Base-by-base conservation (phyloP, 75 land plant species). In the Pinus tabuliformis region DNA sequence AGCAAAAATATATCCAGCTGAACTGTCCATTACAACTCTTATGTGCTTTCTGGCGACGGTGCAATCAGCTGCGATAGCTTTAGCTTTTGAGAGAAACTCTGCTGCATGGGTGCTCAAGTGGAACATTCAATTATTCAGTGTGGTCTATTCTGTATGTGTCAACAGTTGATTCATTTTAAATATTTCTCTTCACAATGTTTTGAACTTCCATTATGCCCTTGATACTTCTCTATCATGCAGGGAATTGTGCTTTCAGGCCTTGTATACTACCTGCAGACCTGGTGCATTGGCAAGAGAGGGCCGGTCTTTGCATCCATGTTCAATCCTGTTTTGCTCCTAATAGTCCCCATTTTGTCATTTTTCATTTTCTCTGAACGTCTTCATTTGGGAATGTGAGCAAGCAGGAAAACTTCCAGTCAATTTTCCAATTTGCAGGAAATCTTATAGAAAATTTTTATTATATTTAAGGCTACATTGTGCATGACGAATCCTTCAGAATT, bases 261-360 rank as follows among this genome's bases (percentile, higher is more conserved):
- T 45, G 26, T 79, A 8, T 78, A 73, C 49, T 85, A 74, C 72
- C 61, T 81, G 9, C 90, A 88, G 78, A 71, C 88, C 9, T 88
- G 90, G 90, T 82, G 87, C 77, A 83, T 88, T 11, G 36, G 80
- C 21, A 37, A 54, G 54, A 78, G 82, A 60, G 87, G 90, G 24
- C 90, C 85, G 0, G 75, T 88, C 2, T 88, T 83, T 26, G 74
- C 74, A 59, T 83, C 85, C 6, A 78, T 88, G 85, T 88, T 88
- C 75, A 81, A 78, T 77, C 90, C 87, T 68, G 62, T 88, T 0
- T 58, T 65, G 8, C 81, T 87, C 21, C 78, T 88, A 12, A 83
- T 88, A n/a, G 79, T 74, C n/a, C 63, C 87, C 3, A 12, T 88
- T 58, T 71, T 83, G 15, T 78, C 82, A 36, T 54, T 66, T 58